Percentiles rank a stretch among this genome's conserved stretches.
Evolutionary conservation across 805 yeast species (phyloP).

Genomic region (Candida hungchunana): DNA sequence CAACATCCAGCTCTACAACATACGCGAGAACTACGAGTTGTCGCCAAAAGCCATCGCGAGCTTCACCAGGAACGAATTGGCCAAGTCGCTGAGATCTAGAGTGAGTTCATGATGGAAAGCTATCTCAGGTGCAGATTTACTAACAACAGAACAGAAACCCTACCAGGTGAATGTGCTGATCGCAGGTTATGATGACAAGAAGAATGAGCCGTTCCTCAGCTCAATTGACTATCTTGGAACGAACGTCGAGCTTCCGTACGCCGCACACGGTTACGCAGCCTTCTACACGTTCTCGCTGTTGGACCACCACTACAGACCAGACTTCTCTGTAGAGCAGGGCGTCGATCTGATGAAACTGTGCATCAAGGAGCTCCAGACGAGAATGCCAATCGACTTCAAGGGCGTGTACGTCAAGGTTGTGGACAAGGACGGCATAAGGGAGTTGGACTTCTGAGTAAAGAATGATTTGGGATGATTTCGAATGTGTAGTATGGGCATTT

Average conservation of each 20-base stretch:
- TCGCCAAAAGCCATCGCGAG: conserved; percentile 84
- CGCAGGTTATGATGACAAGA: conserved; percentile 72
- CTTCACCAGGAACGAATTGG: conserved; percentile 83
- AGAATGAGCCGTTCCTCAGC: conserved; percentile 60
- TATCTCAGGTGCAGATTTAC: too few species aligned
- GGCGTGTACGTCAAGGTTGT: conserved; percentile 72
- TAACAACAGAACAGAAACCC: conserved; percentile 61
- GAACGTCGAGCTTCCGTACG: conserved; percentile 85
- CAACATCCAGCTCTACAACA: conserved; percentile 79
- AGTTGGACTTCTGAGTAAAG: conserved; percentile 25
- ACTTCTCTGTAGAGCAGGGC: conserved; percentile 75
- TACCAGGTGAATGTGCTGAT: conserved; percentile 89
- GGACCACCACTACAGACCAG: conserved; percentile 84
- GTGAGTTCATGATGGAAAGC: too few species aligned
- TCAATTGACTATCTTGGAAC: conserved; percentile 96
- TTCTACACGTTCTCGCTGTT: conserved; percentile 86
- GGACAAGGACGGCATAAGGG: conserved; percentile 55
- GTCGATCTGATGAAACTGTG: conserved; percentile 67
- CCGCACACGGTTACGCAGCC: conserved; percentile 98
- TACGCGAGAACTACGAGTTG: conserved; percentile 79
- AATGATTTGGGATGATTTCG: neutral
- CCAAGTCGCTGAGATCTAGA: conserved; percentile 83
- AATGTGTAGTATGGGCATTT: too few species aligned
- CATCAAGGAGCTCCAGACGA: conserved; percentile 68
- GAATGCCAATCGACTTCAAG: conserved; percentile 94